phyloP scores from a whole-genome alignment of 75 land plant genomes.

The Azolla pinnata region DNA sequence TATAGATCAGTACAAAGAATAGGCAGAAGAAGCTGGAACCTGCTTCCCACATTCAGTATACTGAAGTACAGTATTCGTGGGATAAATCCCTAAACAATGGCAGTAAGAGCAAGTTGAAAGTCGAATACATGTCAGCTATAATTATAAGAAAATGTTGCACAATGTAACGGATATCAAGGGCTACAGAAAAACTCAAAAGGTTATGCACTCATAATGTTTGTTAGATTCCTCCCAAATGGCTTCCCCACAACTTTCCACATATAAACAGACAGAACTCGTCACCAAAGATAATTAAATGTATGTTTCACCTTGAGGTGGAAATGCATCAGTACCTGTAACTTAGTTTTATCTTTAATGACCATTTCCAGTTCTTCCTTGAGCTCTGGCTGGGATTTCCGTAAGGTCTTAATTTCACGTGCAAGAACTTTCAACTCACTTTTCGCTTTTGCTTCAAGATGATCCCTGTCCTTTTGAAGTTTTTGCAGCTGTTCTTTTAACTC shows the following conservation, averaged over 20 bases:
- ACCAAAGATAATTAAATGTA: background rate
- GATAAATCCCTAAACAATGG: too few species aligned
- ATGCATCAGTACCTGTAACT: slow-evolving; percentile 51
- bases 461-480: slow-evolving; percentile 45
- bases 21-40: too few species aligned
- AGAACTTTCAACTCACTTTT: slow-evolving; percentile 75
- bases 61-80: too few species aligned
- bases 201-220: too few species aligned
- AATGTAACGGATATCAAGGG: too few species aligned
- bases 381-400: slow-evolving; percentile 68
- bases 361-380: slow-evolving; percentile 53
- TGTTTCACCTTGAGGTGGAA: background rate
- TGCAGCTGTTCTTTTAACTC: slow-evolving; percentile 36
- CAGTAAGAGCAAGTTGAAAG: too few species aligned
- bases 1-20: too few species aligned
- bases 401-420: slow-evolving; percentile 74
- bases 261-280: background rate
- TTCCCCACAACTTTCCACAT: background rate
- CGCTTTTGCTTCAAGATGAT: slow-evolving; percentile 53
- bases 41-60: too few species aligned
- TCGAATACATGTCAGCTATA: too few species aligned
- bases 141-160: too few species aligned
- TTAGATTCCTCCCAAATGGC: too few species aligned
- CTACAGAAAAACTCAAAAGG: too few species aligned
- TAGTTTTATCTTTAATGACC: slow-evolving; percentile 49